A percentile compares a stretch with the other conserved stretches of the same genome.
These are phyloP conservation scores for Gnaphalium uliginosum DNA, from an alignment of 129 eudicot species.

Conservation along the genomic window DNA sequence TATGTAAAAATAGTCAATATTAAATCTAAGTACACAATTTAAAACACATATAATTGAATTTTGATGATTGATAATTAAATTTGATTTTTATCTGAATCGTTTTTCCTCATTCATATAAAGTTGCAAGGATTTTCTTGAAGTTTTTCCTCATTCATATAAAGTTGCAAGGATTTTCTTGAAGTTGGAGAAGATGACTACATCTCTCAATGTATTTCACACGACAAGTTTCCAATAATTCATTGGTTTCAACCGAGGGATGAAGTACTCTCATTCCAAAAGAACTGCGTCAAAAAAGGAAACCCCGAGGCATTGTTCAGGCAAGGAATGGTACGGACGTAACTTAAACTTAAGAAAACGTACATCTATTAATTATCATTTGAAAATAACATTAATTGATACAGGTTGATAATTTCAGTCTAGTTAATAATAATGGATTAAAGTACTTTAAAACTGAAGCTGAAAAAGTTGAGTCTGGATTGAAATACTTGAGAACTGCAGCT, in stretches of 20 bases:
- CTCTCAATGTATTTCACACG: neutral
- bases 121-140: conserved; percentile 19
- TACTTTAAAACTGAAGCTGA: too few relatives aligned
- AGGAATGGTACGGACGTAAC: neutral
- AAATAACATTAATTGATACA: neutral
- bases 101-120: neutral
- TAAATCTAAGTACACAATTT: neutral
- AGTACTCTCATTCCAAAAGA: neutral
- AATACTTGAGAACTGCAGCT: conserved; percentile 1
- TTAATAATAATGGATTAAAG: neutral
- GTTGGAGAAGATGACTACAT: conserved; percentile 22
- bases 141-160: too few relatives aligned
- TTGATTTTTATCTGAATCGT: too few relatives aligned
- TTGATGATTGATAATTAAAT: too few relatives aligned
- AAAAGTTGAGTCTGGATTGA: conserved; percentile 7
- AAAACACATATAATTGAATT: neutral
- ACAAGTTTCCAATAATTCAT: conserved; percentile 9
- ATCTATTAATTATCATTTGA: neutral
- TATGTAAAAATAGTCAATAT: neutral
- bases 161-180: conserved; percentile 19
- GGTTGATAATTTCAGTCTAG: neutral
- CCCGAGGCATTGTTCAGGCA: conserved; percentile 27
- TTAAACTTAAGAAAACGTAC: too few relatives aligned
- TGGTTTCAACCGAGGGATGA: neutral
- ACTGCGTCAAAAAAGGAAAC: conserved; percentile 18